Evolutionary conservation across 2,329 filamentous ascomycete species (phyloP).

Genomic region (Colletotrichum sp.): DNA sequence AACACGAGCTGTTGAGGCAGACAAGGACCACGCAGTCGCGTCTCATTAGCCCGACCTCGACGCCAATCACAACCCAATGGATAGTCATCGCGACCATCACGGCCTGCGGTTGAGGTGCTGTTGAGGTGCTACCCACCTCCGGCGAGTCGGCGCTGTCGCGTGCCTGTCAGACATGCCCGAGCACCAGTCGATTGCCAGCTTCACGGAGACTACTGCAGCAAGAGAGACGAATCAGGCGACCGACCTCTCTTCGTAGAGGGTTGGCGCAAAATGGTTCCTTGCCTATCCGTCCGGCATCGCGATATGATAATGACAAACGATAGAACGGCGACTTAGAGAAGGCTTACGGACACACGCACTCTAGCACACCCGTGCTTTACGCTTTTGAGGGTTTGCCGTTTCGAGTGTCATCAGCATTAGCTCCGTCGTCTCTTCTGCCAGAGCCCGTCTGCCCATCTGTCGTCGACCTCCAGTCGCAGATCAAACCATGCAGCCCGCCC

Average conservation of each 20-base stretch:
- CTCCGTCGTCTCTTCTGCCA: background rate
- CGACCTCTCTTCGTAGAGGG: background rate
- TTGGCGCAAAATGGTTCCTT: background rate
- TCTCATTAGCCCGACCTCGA: background rate
- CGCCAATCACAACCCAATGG: background rate
- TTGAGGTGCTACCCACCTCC: background rate
- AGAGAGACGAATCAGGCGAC: background rate
- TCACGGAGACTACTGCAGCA: background rate
- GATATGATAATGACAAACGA: background rate
- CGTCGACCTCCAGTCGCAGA: background rate
- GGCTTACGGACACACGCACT: background rate
- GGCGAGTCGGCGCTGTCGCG: background rate
- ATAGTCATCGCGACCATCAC: background rate
- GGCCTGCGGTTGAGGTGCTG: background rate
- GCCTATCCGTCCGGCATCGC: slow-evolving; percentile 7
- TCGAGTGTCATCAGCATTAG: background rate
- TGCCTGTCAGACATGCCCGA: background rate
- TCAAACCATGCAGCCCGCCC: slow-evolving; percentile 13
- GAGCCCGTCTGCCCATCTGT: background rate
- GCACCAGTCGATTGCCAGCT: background rate
- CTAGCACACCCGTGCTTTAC: background rate
- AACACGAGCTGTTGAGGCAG: background rate
- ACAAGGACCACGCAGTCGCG: background rate
- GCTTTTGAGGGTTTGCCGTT: background rate
- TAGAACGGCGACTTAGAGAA: background rate